Base-by-base conservation (phyloP, 441 rosid species). In the Adansonia gregorii region DNA sequence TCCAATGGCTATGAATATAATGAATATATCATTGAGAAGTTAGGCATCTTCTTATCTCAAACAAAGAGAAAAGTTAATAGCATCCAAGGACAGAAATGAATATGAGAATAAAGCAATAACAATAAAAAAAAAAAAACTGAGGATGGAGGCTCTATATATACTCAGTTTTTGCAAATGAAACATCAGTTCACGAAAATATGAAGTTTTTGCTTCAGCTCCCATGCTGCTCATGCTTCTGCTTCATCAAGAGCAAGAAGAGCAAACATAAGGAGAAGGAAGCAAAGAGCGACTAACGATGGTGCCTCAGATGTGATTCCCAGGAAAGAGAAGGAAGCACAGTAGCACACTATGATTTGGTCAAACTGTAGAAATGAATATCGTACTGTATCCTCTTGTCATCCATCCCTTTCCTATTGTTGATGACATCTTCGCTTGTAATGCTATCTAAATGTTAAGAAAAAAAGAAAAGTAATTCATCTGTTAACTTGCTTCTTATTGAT, bases 211-310 rank as follows among this genome's bases (percentile, higher is more conserved):
- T 84, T 71, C 85, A 86, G 77, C 56, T 87, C 70, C 91, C 87
- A 67, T 80, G 89, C 11, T 87, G 90, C 82, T 81, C 94, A 2
- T 91, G 93, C 78, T 91, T 92, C 90, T 89, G 95, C 87, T 86
- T 85, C 85, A 43, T 83, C 82, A 87, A 81, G 85, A 31, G 88
- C 76, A 86, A 86, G 79, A 86, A 86, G 73, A 51, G 77, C 76
- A 87, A 88, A 67, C 82, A 86, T 45, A 84, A 84, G 69, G 79
- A 82, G 72, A 87, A 70, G 73, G 83, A 72, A 31, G 69, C 45
- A 19, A 85, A 70, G 76, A 59, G 52, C 35, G 80, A 79, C 20
- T 78, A 65, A 88, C 0, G 72, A 27, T 46, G 17, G 68, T 63
- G 51, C 52, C n/a, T 10, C 41, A 11, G 48, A 52, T 15, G n/a